Base-by-base conservation (phyloP, 1,284 basidiomycete species). In the Pyrrhoderma noxium region DNA sequence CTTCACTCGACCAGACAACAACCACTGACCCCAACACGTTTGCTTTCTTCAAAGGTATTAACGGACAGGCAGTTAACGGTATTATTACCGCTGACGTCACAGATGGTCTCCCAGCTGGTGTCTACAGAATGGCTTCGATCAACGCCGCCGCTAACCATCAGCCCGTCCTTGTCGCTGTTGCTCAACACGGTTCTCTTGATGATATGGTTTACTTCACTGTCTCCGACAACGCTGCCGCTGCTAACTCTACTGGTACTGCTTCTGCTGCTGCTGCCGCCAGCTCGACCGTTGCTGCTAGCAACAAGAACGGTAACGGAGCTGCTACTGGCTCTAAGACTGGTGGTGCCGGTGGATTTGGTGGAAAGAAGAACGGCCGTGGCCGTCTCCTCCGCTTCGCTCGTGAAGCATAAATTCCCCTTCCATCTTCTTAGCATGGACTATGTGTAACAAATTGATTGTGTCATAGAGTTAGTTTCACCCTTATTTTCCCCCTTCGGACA, bases 1-100 rank as follows among this genome's bases (percentile, higher is more conserved):
- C 63, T 40, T 64, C 72, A 19, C 62, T 78, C 39, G 67, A 68
- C 49, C 71, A 76, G 61, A 80, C 77, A 16, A 70, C 67, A 2
- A 70, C 76, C 4, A 74, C 71, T 7, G 68, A 84, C 66, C 79
- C 82, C 7, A 69, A 60, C 50, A 66, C 67, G 44, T 82, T 82
- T 60, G 75, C 71, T 8, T 85, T 87, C 68, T 87, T 88, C 79
- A 82, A 85, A 71, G 77, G 79, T 55, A 59, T 81, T 49, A 76
- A 81, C 61, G 69, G 63, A 34, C 62, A 68, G 11, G 79, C 75
- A 16, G 58, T 59, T 46, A 72, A 72, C 40, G 78, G 79, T 34
- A 60, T 77, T 3, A 67, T 82, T 21, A 70, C 71, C 27, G 74
- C 74, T 21, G 69, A 70, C 43, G 78, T 87, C 31, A 66, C 73